Conservation (phyloP, 306 rosid genomes). For the Lathyrus oleraceus region DNA sequence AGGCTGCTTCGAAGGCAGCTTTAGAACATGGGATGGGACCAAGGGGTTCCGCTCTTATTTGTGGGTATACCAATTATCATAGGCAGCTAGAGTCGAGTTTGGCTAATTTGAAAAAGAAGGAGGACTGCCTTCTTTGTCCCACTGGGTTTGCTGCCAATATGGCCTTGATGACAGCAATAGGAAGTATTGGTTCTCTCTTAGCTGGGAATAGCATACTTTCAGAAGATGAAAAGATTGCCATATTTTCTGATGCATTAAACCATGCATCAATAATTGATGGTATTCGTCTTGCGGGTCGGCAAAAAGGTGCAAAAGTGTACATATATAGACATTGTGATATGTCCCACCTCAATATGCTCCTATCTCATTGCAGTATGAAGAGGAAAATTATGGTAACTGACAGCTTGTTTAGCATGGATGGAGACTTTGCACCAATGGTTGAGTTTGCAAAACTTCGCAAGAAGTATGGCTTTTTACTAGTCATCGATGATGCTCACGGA, state of each 20-base stretch:
- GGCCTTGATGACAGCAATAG: constrained; percentile 89
- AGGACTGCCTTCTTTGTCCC: constrained; percentile 99
- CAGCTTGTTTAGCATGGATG: constrained; percentile 99
- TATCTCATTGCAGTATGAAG: constrained; percentile 64
- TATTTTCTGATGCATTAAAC: no score
- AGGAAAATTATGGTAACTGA: constrained; percentile 93
- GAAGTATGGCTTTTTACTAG: constrained; percentile 75
- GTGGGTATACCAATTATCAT: constrained; percentile 94
- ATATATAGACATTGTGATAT: no score
- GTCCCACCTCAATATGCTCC: constrained; percentile 71
- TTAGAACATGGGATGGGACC: constrained; percentile 92
- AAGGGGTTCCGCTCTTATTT: constrained; percentile 88
- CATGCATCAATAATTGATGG: no score
- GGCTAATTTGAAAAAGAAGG: constrained; percentile 91
- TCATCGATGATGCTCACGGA: constrained; percentile 97
- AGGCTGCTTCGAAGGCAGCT: constrained; percentile 90
- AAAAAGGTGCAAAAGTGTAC: no score
- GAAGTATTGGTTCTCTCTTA: constrained; percentile 75
- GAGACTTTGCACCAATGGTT: constrained; percentile 84
- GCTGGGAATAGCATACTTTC: no score
- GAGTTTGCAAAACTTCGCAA: constrained; percentile 77
- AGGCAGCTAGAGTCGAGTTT: constrained; percentile 74
- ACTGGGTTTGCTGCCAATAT: constrained; percentile 98
- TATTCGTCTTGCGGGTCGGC: no score
- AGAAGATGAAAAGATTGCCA: no score